phyloP scores from a whole-genome alignment of 1,284 basidiomycete genomes.

The Boletellus sp. region DNA sequence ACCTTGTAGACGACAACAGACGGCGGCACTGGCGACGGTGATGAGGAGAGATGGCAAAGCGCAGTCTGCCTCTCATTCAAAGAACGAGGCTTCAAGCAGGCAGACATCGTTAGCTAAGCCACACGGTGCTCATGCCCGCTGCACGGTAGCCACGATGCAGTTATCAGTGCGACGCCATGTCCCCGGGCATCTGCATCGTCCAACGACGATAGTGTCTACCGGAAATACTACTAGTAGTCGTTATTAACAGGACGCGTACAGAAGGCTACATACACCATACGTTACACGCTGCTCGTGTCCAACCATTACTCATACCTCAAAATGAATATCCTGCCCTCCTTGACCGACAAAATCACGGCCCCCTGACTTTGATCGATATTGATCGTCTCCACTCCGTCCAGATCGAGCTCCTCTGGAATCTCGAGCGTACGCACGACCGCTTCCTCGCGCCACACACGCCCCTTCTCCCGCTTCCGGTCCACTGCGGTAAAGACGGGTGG shows the following conservation, averaged over 20 bases:
- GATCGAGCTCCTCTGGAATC: slow-evolving; percentile 58
- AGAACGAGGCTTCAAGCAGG: slow-evolving; percentile 17
- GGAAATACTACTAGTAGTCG: not conserved
- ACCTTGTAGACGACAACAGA: not conserved
- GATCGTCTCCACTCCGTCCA: slow-evolving; percentile 65
- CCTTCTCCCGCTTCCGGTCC: slow-evolving; percentile 29
- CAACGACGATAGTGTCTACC: not conserved
- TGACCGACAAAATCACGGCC: slow-evolving; percentile 64
- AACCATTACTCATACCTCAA: slow-evolving; percentile 56
- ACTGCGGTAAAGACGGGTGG: slow-evolving; percentile 45
- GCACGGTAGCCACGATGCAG: not conserved
- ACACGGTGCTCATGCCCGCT: slow-evolving; percentile 8
- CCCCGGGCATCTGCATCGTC: not conserved
- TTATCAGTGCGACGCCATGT: not conserved
- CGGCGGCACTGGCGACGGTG: not conserved
- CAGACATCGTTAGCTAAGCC: slow-evolving; percentile 19
- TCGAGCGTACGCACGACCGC: slow-evolving; percentile 58
- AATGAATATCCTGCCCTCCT: slow-evolving; percentile 67
- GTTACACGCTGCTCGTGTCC: not conserved
- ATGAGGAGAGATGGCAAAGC: not conserved
- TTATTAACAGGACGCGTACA: slow-evolving; percentile 5
- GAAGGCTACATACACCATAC: slow-evolving; percentile 4
- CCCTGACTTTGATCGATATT: slow-evolving; percentile 75
- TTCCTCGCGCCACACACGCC: slow-evolving; percentile 28
- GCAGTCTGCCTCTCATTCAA: not conserved